phyloP scores from a whole-genome alignment of 805 yeast species.

The Ogataea polymorpha region DNA sequence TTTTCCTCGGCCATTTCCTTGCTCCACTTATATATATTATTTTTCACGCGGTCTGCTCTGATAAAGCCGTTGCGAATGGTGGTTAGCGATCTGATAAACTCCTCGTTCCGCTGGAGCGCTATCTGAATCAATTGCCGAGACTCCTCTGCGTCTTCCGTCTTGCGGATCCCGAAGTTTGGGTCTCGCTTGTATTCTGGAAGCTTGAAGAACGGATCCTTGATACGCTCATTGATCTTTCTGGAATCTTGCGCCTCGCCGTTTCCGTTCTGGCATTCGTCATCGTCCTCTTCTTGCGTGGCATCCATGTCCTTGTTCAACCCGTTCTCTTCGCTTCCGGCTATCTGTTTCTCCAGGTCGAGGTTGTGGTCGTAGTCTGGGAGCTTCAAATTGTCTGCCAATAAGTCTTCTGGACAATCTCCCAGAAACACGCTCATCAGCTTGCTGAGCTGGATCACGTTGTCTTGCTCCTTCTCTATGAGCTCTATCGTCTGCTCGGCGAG shows the following conservation, averaged over 20 bases:
- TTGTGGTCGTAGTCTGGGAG: conserved; percentile 72
- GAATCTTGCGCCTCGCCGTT: conserved; percentile 10
- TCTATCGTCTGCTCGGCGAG: conserved; percentile 74
- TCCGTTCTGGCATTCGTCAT: conserved; percentile 19
- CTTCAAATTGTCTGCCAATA: conserved; percentile 61
- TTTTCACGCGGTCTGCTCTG: conserved; percentile 72
- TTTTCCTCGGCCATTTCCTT: conserved; percentile 70
- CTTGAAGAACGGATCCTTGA: conserved; percentile 62
- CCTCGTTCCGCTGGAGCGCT: conserved; percentile 78
- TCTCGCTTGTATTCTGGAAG: conserved; percentile 50
- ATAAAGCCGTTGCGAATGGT: conserved; percentile 71
- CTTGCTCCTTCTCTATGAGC: conserved; percentile 77
- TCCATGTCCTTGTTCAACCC: conserved; percentile 19
- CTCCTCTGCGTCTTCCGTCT: conserved; percentile 59
- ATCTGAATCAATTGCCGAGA: conserved; percentile 73
- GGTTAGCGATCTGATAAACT: conserved; percentile 77
- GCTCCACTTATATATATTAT: conserved; percentile 76
- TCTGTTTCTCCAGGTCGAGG: conserved; percentile 33
- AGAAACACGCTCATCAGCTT: conserved; percentile 73
- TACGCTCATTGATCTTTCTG: conserved; percentile 14
- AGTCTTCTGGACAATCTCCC: conserved; percentile 79
- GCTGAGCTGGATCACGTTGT: conserved; percentile 65
- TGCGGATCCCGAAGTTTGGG: conserved; percentile 46
- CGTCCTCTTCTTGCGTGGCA: conserved; percentile 23
- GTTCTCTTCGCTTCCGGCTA: conserved; percentile 14